A percentile compares a stretch with the other conserved stretches of the same genome.
phyloP scores from a whole-genome alignment of 2,329 filamentous ascomycete species.

The Pyrenophora graminea region DNA sequence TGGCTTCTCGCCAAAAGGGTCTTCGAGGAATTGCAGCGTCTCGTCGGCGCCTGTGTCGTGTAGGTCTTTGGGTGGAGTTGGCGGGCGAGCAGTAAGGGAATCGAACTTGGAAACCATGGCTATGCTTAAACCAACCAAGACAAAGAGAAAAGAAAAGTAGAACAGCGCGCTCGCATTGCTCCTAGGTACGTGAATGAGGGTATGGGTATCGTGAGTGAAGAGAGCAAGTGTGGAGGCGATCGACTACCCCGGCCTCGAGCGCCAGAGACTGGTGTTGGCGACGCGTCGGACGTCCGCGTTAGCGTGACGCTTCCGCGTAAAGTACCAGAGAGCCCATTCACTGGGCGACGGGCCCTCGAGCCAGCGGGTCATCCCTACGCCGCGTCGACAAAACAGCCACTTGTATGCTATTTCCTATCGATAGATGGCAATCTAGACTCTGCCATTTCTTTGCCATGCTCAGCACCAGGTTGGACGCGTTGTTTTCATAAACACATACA shows the following conservation, averaged over 20 bases:
- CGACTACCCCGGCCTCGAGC: constrained; percentile 13
- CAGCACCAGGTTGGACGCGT: too few species aligned
- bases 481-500: too few species aligned
- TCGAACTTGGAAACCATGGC: constrained; percentile 51
- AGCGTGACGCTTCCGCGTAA: constrained; percentile 21
- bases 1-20: constrained; percentile 45
- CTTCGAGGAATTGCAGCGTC: constrained; percentile 50
- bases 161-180: constrained; percentile 32
- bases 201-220: constrained; percentile 14
- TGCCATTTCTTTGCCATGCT: too few species aligned
- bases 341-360: constrained; percentile 14
- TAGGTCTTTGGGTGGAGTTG: constrained; percentile 59
- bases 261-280: constrained; percentile 21
- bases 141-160: constrained; percentile 26
- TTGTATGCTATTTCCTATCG: too few species aligned
- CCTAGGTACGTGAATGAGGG: constrained; percentile 14
- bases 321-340: constrained; percentile 17
- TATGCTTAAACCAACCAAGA: constrained; percentile 38
- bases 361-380: neutral
- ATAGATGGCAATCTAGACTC: too few species aligned
- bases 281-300: constrained; percentile 22
- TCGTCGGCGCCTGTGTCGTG: constrained; percentile 44
- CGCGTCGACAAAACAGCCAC: too few species aligned
- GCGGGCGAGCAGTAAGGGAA: constrained; percentile 57
- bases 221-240: constrained; percentile 18